Conservation (phyloP, 2,329 filamentous ascomycete species). For the Pleurostoma richardsiae region DNA sequence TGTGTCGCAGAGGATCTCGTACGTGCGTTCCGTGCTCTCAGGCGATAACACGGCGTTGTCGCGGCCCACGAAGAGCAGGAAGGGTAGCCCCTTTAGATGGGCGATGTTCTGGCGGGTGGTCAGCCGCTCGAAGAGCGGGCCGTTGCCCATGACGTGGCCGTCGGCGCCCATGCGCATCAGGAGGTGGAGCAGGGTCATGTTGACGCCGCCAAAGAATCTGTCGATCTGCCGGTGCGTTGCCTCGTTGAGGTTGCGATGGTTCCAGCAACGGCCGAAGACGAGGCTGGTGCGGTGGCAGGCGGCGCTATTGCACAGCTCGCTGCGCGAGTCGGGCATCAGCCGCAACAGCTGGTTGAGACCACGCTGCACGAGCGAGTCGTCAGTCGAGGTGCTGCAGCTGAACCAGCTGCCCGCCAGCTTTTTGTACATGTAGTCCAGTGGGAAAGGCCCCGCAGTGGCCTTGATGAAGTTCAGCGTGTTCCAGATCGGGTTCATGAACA, state of each 20-base stretch:
- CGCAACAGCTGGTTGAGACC: constrained; percentile 50
- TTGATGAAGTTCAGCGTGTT: constrained; percentile 51
- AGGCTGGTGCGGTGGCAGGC: constrained; percentile 56
- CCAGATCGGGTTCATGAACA: constrained; percentile 61
- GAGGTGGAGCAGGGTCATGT: constrained; percentile 51
- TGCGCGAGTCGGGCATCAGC: constrained; percentile 47
- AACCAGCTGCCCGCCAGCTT: constrained; percentile 49
- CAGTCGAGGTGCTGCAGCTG: constrained; percentile 39
- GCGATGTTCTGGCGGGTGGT: constrained; percentile 44
- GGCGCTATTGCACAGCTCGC: constrained; percentile 57
- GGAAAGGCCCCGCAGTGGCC: constrained; percentile 39
- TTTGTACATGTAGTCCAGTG: constrained; percentile 44
- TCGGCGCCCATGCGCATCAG: constrained; percentile 51
- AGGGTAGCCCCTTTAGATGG: constrained; percentile 45
- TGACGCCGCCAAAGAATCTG: constrained; percentile 57
- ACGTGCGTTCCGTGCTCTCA: constrained; percentile 47
- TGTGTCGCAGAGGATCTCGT: constrained; percentile 43
- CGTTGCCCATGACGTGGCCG: constrained; percentile 48
- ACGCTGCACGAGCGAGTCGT: constrained; percentile 44
- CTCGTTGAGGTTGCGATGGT: constrained; percentile 60
- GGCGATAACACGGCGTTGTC: constrained; percentile 54
- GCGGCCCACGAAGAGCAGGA: constrained; percentile 49
- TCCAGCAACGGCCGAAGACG: constrained; percentile 61
- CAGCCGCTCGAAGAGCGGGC: constrained; percentile 38
- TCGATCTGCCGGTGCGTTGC: constrained; percentile 59